These are phyloP conservation scores for Hypsizygus marmoreus DNA, from an alignment of 768 basidiomycete genomes.

Conservation along the genomic window DNA sequence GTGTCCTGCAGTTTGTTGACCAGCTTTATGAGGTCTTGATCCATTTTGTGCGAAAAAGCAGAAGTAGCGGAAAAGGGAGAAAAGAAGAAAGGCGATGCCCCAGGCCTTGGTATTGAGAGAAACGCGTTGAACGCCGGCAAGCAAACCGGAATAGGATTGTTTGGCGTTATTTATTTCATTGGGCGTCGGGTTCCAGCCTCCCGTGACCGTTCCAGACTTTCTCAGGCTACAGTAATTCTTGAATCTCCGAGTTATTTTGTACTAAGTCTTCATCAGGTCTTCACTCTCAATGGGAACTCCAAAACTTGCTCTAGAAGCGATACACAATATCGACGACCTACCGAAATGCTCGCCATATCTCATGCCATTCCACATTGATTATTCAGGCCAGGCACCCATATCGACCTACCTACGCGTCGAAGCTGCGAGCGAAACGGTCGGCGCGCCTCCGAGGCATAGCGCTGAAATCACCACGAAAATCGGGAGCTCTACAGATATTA, in stretches of 20 bases:
- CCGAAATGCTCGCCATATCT: conserved; percentile 59
- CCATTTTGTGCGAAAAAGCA: conserved; percentile 55
- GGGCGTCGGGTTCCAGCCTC: too few relatives aligned
- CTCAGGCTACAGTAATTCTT: too few relatives aligned
- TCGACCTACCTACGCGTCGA: conserved; percentile 72
- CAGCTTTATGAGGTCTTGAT: conserved; percentile 89
- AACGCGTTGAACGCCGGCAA: conserved; percentile 20
- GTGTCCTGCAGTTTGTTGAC: conserved; percentile 96
- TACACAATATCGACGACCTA: conserved; percentile 3
- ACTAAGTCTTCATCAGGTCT: too few relatives aligned
- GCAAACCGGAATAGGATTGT: conserved; percentile 7
- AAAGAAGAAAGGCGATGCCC: conserved; percentile 11
- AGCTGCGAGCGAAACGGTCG: conserved; percentile 33
- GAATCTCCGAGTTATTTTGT: too few relatives aligned
- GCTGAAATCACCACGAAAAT: conserved; percentile 3
- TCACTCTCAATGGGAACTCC: conserved; percentile 4
- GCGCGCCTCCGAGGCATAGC: conserved; percentile 21
- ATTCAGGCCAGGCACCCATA: conserved; percentile 71
- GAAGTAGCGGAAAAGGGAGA: conserved; percentile 3
- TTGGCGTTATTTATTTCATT: conserved; percentile 15
- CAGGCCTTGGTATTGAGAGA: conserved; percentile 10
- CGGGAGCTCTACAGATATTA: conserved; percentile 4
- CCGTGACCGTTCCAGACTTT: too few relatives aligned
- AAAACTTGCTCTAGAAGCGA: conserved; percentile 7
- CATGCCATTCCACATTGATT: conserved; percentile 81